These are phyloP conservation scores for Cymbidium sinense DNA, from an alignment of 106 monocot genomes.

Conservation along the genomic window DNA sequence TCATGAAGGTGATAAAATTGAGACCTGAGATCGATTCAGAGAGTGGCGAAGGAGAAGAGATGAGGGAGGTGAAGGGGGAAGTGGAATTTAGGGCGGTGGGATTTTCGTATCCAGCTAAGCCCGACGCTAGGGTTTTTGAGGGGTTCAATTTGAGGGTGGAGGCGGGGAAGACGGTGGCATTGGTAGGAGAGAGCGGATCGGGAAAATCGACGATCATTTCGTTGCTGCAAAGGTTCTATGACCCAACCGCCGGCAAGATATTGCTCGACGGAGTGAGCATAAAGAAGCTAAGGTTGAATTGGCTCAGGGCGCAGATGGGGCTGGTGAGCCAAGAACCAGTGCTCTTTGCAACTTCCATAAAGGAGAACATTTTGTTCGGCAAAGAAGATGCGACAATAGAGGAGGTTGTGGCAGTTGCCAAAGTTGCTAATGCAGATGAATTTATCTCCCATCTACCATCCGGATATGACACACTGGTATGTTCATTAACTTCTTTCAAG, in stretches of 20 bases:
- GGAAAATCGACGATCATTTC: slow-evolving; percentile 57
- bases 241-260: slow-evolving; percentile 34
- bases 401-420: slow-evolving; percentile 35
- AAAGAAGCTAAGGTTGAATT: slow-evolving; percentile 35
- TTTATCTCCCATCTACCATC: slow-evolving; percentile 34
- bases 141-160: slow-evolving; percentile 38
- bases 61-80: slow-evolving; percentile 18
- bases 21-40: slow-evolving; percentile 42
- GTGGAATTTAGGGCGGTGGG: slow-evolving; percentile 40
- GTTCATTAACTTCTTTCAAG: too few species aligned
- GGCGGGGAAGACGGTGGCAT: slow-evolving; percentile 42
- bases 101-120: slow-evolving; percentile 45
- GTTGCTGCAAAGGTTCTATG: slow-evolving; percentile 53
- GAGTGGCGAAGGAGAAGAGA: slow-evolving; percentile 15
- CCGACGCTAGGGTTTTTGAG: slow-evolving; percentile 21
- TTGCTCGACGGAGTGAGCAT: slow-evolving; percentile 49
- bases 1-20: slow-evolving; percentile 29
- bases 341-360: slow-evolving; percentile 46
- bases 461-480: slow-evolving; percentile 45
- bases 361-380: slow-evolving; percentile 37
- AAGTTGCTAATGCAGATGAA: slow-evolving; percentile 31
- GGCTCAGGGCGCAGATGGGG: slow-evolving; percentile 65
- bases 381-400: slow-evolving; percentile 31
- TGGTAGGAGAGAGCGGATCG: slow-evolving; percentile 56
- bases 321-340: slow-evolving; percentile 68